phyloP scores from a whole-genome alignment of 305 asterid species.

The Fraxinus paxiana region DNA sequence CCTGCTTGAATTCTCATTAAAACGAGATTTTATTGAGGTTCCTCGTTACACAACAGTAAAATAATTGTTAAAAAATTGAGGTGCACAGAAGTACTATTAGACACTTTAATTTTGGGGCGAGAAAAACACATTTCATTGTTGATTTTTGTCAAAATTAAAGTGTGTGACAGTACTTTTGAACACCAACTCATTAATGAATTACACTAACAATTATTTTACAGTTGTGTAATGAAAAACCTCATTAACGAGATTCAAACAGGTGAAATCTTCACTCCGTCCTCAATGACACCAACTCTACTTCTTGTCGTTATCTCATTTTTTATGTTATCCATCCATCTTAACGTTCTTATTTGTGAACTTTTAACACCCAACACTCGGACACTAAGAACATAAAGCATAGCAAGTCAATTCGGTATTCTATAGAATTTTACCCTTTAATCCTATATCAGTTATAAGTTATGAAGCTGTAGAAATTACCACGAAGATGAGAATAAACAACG shows the following conservation, averaged over 20 bases:
- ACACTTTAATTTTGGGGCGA: neutral
- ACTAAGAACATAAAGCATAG: neutral
- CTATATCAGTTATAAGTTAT: neutral
- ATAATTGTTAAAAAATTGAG: too few relatives aligned
- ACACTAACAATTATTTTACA: too few relatives aligned
- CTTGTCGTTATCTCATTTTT: neutral
- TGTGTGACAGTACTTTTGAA: neutral
- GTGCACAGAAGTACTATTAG: neutral
- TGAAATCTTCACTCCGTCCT: neutral
- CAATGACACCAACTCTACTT: neutral
- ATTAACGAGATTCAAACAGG: neutral
- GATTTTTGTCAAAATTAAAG: neutral
- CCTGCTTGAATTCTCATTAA: neutral
- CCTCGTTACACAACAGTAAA: neutral
- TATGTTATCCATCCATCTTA: neutral
- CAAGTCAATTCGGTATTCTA: neutral
- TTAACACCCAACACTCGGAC: neutral
- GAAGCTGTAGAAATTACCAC: slow-evolving; percentile 35
- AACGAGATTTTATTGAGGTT: neutral
- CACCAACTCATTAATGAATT: neutral
- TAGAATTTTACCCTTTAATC: neutral
- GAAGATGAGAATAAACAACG: slow-evolving; percentile 59
- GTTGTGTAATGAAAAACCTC: neutral
- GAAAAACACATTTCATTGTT: neutral
- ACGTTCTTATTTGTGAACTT: neutral